Evolutionary conservation across 768 basidiomycete genomes (phyloP), one percentile per base, ranked within the genome.

Genomic region (Boletales sp.): DNA sequence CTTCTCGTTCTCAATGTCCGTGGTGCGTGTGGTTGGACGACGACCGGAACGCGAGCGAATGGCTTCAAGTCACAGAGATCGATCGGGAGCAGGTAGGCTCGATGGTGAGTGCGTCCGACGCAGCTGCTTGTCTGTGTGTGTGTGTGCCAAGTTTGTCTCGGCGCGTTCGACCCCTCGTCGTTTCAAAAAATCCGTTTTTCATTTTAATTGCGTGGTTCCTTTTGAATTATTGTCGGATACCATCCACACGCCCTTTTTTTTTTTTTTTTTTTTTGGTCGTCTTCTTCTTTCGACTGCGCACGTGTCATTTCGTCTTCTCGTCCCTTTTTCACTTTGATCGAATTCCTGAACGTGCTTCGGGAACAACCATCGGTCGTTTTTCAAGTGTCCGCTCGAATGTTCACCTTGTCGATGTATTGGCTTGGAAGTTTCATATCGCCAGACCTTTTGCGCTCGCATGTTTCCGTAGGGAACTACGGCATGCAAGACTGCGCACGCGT

Each of bases 11-110:
- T 28, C 51, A 41, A 13, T 62, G 60, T 49, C 41, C 57, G 30
- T 42, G 32, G 41, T 70, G 66, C 44, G 18, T 51, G 15, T 49
- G 55, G 57, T 19, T 48, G 25, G 44, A 49, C 10, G 73, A 74
- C 46, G 58, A 47, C n/a, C 50, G 53, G 32, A 62, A 53, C 38
- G 73, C 72, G 8, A 57, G 42, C 28, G 50, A 49, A 18, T 74
- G 73, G 71, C 59, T 72, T 18, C 42, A 50, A 12, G 64, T 57
- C 39, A 73, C 70, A 19, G 70, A 70, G 53, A 50, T 65, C 17
- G 57, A 62, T 37, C 57, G 54, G 36, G 68, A 66, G 19, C 53
- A 64, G 14, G 13, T 43, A 49, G 62, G 48, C 39, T 36, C 59
- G 50, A 48, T 55, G 64, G 67, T 68, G 55, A 64, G 67, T 64